A percentile compares a stretch with the other conserved stretches of the same genome.
These are phyloP conservation scores for Exobasidium rhododendri DNA, from an alignment of 1,284 basidiomycete genomes.

Conservation along the genomic window DNA sequence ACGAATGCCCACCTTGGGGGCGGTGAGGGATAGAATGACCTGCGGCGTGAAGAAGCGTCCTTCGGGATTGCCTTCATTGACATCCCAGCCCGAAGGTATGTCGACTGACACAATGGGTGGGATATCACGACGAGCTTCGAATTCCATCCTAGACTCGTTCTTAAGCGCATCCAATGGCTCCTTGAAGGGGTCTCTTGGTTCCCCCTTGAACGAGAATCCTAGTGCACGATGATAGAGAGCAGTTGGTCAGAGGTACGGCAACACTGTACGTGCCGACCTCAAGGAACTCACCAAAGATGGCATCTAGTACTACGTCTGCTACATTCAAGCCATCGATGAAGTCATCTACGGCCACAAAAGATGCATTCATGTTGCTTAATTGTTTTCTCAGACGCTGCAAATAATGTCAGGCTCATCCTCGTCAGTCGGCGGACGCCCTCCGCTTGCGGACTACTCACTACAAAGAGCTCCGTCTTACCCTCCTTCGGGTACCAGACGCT, in stretches of 20 bases:
- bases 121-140: conserved; percentile 23
- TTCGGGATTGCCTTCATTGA: conserved; percentile 65
- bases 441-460: conserved; percentile 10
- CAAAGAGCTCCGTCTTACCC: conserved; percentile 45
- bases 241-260: too few relatives aligned
- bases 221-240: too few relatives aligned
- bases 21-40: conserved; percentile 83
- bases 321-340: conserved; percentile 61
- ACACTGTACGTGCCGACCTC: too few relatives aligned
- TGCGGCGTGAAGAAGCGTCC: conserved; percentile 64
- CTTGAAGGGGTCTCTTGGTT: conserved; percentile 81
- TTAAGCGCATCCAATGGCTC: conserved; percentile 66
- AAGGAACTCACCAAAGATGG: conserved; percentile 71
- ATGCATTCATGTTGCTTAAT: conserved; percentile 80
- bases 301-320: conserved; percentile 84
- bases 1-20: conserved; percentile 82
- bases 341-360: conserved; percentile 58
- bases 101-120: conserved; percentile 64
- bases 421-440: background rate
- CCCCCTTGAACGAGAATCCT: conserved; percentile 81
- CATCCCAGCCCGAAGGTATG: conserved; percentile 94
- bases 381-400: conserved; percentile 73
- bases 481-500: conserved; percentile 49
- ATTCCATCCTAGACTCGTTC: conserved; percentile 44
- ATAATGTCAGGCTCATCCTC: background rate